Base-by-base conservation (phyloP, 257 asterid species). In the Vinca minor region DNA sequence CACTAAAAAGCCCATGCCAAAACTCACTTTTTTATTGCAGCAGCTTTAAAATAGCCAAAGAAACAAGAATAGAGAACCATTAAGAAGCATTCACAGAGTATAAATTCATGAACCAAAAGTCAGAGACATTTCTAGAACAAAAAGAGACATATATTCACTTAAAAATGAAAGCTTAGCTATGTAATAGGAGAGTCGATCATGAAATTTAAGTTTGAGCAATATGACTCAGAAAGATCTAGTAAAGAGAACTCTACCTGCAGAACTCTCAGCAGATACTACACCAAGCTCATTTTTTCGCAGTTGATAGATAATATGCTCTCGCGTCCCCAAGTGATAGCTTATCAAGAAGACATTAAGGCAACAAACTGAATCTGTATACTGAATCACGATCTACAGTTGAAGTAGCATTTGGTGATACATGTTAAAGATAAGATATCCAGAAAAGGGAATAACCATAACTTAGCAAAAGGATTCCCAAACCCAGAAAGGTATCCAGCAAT, bases 321-420 rank as follows among this genome's bases (percentile, higher is more conserved):
- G 98, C 96, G 80, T 92, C 98, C 68, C 98, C 97, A 67, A 92
- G 95, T 58, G 98, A 92, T 1, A 92, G 88, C 98, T 91, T 73
- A 76, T 53, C 58, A 71, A 75, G 63, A 50, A 66, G 73, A 72
- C 56, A 20, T 29, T n/a, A 65, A 59, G 67, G 58, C 14, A 50
- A 32, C 49, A 53, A 66, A 50, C 7, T 29, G 31, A 49, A 61
- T 28, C n/a, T n/a, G n/a, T n/a, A 39, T 18, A 15, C 5, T 34
- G 25, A 34, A 17, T 32, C 57, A 39, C 7, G 1, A 23, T 14
- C 14, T 25, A 18, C 17, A 0, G 4, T 25, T 12, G 29, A 53
- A 48, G 3, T 29, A 31, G 2, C n/a, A 60, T 25, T 1, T 3
- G n/a, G 59, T 14, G 23, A 68, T 34, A 2, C 38, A 34, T 34